Evolutionary conservation across 768 basidiomycete genomes (phyloP).

Genomic region (Leucocoprinus sp.): DNA sequence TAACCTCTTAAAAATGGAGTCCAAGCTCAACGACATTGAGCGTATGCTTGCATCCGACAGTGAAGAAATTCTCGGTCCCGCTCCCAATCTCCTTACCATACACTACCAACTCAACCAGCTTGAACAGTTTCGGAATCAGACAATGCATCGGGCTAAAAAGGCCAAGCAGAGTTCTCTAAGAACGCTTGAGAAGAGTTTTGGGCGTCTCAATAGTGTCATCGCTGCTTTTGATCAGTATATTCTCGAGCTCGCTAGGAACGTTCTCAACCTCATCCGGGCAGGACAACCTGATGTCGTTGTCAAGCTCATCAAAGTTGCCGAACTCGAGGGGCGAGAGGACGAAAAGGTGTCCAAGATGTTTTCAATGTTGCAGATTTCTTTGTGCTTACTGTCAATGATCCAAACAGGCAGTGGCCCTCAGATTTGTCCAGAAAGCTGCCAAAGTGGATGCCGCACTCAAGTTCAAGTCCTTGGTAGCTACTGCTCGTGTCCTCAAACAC

Average conservation of each 20-base stretch:
- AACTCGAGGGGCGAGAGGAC: constrained; percentile 88
- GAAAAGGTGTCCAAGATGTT: constrained; percentile 70
- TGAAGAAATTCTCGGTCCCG: constrained; percentile 74
- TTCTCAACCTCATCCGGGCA: constrained; percentile 70
- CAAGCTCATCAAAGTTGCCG: constrained; percentile 86
- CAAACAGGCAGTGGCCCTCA: constrained; percentile 80
- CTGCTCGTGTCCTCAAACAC: constrained; percentile 89
- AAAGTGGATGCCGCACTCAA: constrained; percentile 90
- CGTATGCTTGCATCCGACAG: constrained; percentile 70
- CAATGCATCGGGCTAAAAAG: constrained; percentile 88
- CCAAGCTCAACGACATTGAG: constrained; percentile 72
- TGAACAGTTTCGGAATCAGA: constrained; percentile 90
- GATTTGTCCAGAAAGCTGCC: constrained; percentile 89
- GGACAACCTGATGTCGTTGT: constrained; percentile 85
- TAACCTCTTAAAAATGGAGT: constrained; percentile 88
- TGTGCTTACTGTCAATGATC: constrained; percentile 1
- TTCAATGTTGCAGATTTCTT: constrained; percentile 1
- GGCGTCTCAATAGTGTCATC: constrained; percentile 74
- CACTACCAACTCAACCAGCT: constrained; percentile 91
- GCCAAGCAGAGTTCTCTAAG: constrained; percentile 57
- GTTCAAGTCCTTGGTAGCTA: constrained; percentile 89
- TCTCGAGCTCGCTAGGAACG: constrained; percentile 63
- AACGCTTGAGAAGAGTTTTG: constrained; percentile 75
- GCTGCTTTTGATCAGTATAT: constrained; percentile 82
- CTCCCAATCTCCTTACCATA: constrained; percentile 80